phyloP scores from a whole-genome alignment of 306 rosid species.

The Prunus mira region DNA sequence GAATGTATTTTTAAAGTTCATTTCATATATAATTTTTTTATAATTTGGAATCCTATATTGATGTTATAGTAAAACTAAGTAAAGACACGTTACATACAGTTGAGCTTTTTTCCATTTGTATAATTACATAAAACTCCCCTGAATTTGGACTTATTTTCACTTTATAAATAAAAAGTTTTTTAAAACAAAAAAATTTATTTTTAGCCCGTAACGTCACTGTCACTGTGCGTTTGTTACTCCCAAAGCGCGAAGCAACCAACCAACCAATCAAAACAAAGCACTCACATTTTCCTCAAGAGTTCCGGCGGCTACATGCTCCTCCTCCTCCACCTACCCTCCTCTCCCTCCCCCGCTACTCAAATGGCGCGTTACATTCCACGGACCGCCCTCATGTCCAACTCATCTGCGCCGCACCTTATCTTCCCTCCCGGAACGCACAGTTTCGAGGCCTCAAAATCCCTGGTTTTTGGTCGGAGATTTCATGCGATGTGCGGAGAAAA shows the following conservation, averaged over 20 bases:
- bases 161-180: not conserved
- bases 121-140: not conserved
- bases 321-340: constrained; percentile 15
- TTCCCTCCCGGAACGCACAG: constrained; percentile 2
- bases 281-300: not conserved
- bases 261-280: not conserved
- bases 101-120: not conserved
- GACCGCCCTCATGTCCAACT: constrained; percentile 26
- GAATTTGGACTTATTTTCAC: not conserved
- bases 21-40: too few relatives aligned
- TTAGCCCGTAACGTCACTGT: not conserved
- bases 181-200: not conserved
- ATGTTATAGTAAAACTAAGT: not conserved
- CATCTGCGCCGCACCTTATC: constrained; percentile 12
- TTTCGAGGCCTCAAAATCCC: constrained; percentile 14
- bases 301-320: constrained; percentile 25
- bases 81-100: not conserved
- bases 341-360: constrained; percentile 26
- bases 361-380: constrained; percentile 56
- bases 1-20: too few relatives aligned
- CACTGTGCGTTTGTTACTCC: not conserved
- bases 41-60: too few relatives aligned
- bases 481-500: constrained; percentile 26
- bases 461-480: constrained; percentile 33
- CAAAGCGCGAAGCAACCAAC: not conserved